Evolutionary conservation across 2,329 filamentous ascomycete genomes (phyloP), one percentile per base, ranked within the genome.

Genomic region (Aotearoamyces nothofagi): DNA sequence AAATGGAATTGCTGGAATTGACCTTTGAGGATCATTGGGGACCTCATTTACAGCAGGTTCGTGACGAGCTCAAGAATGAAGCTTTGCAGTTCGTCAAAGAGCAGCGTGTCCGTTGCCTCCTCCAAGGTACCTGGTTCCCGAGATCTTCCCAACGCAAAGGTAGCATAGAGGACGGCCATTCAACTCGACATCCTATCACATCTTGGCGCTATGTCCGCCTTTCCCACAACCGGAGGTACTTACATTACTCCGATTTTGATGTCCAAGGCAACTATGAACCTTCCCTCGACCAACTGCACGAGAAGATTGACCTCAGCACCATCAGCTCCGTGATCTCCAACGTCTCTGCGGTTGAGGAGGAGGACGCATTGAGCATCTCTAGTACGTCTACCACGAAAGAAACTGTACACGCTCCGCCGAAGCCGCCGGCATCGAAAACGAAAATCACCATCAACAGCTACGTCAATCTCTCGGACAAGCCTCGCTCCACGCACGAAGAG

Each of bases 11-110:
- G 8, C 61, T 96, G 4, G 82, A 92, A 49, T 61, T 90, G 39
- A 81, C 83, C 0, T 96, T 96, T 47, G 87, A 96, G 50, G 82
- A 92, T 49, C 80, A 80, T 27, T 98, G 90, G 90, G 86, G 86
- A 9, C 71, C 80, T 37, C 84, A 96, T 53, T 63, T 98, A 15
- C 70, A 70, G 38, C 82, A 90, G 54, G 81, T 93, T n/a, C 78
- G 84, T 17, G 83, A 94, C 31, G 83, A 92, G 51, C 64, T 96
- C 24, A 79, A 82, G 41, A 75, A 87, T 44, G 90, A 98, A 53
- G 84, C 87, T 8, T 58, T 94, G 30, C 82, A 93, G 45, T 98
- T 98, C 47, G 81, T 96, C 54, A 94, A 93, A 54, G 90, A 98
- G 56, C 90, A 98, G 53, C 74, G 90, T 20, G 80, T 96, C 36